Base-by-base conservation (phyloP, 805 yeast genomes). In the Teunomyces aglyptinius region DNA sequence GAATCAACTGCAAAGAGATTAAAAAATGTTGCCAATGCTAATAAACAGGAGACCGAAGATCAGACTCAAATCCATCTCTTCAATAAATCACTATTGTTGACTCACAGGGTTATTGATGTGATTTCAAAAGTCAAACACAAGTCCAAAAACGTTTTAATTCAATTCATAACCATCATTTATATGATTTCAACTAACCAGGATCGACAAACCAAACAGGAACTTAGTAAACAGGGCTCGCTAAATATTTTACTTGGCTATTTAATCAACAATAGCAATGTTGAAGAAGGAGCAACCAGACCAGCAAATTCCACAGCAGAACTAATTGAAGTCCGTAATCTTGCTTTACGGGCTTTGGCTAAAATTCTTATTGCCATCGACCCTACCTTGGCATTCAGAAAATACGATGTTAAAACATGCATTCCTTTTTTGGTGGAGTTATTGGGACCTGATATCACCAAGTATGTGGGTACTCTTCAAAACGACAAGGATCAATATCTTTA, bases 371-470 rank as follows among this genome's bases (percentile, higher is more conserved):
- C 73, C 27, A 71, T 67, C 31, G 63, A 78, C 45, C 82, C 82
- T 0, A 45, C 54, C 0, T 36, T 71, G 5, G 66, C 75, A 0
- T 76, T 78, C 55, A 60, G 64, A 4, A 68, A 71, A 43, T 65
- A 61, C 42, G 75, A 73, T 29, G 55, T 67, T 5, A 59, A 65
- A n/a, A 69, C 78, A 0, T 61, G 75, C 19, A 56, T 78, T 7
- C 79, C 81, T 0, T 80, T 78, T 49, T 59, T 81, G 36, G 69
- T 77, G 26, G 79, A 77, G 43, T 56, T 76, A 6, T 48, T 78
- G 19, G 75, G 76, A 1, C 75, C 63, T 1, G 61, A 61, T 40
- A 52, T 60, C 5, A 43, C 62, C 10, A 46, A 56, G 13, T 61
- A 63, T 43, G 16, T 49, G 2, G 59, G 60, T 1, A 8, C 41